Conservation (phyloP, 345 rosid genomes). For the Murraya koenigii region DNA sequence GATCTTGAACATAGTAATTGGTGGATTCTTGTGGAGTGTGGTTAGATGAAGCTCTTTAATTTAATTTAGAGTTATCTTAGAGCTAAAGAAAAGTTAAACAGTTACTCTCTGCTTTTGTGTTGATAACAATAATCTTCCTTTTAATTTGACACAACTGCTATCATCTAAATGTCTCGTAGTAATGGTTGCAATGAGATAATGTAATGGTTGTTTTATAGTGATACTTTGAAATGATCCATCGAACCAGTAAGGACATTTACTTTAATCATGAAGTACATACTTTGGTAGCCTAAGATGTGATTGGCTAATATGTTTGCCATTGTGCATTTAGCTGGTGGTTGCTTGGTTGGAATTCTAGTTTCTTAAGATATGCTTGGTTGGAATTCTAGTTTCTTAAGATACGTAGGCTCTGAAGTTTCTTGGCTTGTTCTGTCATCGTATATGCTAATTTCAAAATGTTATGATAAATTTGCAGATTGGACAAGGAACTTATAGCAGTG, state of each 20-base stretch:
- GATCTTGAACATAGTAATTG: background rate
- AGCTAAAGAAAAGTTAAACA: background rate
- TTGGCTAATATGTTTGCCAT: background rate
- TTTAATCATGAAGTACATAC: background rate
- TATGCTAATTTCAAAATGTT: background rate
- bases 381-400: background rate
- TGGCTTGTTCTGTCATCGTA: background rate
- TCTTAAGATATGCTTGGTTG: background rate
- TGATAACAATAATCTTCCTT: background rate
- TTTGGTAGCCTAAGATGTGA: background rate
- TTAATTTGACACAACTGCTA: background rate
- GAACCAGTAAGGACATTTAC: background rate
- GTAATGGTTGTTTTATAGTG: background rate
- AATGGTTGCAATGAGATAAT: background rate
- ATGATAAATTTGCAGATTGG: conserved; percentile 59
- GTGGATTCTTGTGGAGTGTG: background rate
- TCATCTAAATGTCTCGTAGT: background rate
- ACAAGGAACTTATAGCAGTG: conserved; percentile 92
- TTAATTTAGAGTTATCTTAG: background rate
- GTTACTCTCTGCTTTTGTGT: background rate
- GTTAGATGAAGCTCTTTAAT: background rate
- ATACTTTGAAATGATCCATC: background rate
- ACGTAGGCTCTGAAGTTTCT: background rate
- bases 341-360: background rate
- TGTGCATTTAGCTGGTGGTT: background rate